These are phyloP conservation scores for Pseudonitzschia delicatissima DNA, from an alignment of 108 stramenopile species.

Conservation along the genomic window DNA sequence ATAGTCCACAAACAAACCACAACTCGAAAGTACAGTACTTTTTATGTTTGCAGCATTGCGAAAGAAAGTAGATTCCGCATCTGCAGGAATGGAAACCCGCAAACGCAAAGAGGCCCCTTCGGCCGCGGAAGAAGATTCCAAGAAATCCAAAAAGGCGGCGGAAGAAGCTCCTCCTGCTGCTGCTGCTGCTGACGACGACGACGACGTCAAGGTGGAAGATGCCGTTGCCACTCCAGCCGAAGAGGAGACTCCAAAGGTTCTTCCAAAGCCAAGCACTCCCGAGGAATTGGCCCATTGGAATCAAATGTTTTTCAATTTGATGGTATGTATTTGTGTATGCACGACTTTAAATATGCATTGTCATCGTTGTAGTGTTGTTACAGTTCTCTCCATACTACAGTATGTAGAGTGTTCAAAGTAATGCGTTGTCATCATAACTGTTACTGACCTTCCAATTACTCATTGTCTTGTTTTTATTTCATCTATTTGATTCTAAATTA, in stretches of 20 bases:
- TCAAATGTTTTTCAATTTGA: slow-evolving; percentile 31
- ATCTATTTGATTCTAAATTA: too few relatives aligned
- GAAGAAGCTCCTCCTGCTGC: not conserved
- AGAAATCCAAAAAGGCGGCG: not conserved
- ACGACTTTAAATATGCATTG: too few relatives aligned
- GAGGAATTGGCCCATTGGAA: slow-evolving; percentile 20
- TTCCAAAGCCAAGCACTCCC: not conserved
- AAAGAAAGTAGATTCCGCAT: not conserved
- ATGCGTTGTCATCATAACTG: too few relatives aligned
- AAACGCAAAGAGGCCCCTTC: slow-evolving; percentile 4
- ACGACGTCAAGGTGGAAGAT: not conserved
- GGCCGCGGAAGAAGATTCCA: not conserved
- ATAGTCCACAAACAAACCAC: too few relatives aligned
- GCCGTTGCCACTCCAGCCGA: not conserved
- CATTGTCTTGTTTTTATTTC: too few relatives aligned
- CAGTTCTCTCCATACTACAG: too few relatives aligned
- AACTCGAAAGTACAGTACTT: not conserved
- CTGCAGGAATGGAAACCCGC: not conserved
- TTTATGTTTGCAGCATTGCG: not conserved
- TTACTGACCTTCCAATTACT: too few relatives aligned
- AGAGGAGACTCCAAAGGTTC: not conserved
- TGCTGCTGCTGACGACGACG: not conserved
- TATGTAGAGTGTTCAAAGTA: too few relatives aligned
- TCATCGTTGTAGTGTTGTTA: too few relatives aligned
- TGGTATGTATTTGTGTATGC: slow-evolving; percentile 15